Conservation (phyloP, 768 basidiomycete genomes). For the Tephrocybe sp. region DNA sequence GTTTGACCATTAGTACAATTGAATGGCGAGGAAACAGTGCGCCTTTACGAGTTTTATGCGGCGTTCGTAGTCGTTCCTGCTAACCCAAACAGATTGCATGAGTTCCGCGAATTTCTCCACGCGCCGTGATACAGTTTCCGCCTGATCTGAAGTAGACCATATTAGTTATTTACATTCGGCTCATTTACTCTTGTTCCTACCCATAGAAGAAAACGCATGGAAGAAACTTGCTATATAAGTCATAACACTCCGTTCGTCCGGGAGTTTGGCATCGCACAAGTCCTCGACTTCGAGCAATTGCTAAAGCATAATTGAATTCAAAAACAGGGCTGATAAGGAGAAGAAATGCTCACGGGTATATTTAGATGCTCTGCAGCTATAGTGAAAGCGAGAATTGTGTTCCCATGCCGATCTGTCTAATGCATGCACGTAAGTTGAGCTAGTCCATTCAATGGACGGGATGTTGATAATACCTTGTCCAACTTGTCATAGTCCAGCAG, state of each 20-base stretch:
- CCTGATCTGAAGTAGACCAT: slow-evolving; percentile 65
- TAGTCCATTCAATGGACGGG: neutral
- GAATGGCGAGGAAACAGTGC: neutral
- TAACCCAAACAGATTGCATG: slow-evolving; percentile 89
- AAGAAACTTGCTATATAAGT: slow-evolving; percentile 97
- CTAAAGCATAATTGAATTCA: slow-evolving; percentile 33
- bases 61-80: slow-evolving; percentile 89
- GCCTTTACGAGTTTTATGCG: slow-evolving; percentile 65
- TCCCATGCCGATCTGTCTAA: slow-evolving; percentile 74
- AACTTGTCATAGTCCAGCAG: slow-evolving; percentile 85
- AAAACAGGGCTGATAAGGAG: slow-evolving; percentile 2
- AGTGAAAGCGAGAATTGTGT: slow-evolving; percentile 84
- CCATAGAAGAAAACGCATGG: slow-evolving; percentile 97
- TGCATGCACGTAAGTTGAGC: slow-evolving; percentile 7
- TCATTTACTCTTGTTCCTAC: slow-evolving; percentile 38
- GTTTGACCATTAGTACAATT: neutral
- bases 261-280: slow-evolving; percentile 80
- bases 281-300: slow-evolving; percentile 97
- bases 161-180: slow-evolving; percentile 7
- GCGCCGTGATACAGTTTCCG: slow-evolving; percentile 88
- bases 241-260: slow-evolving; percentile 97
- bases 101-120: slow-evolving; percentile 96
- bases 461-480: slow-evolving; percentile 57
- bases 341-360: slow-evolving; percentile 68
- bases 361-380: slow-evolving; percentile 85